phyloP scores from a whole-genome alignment of 176 grass and related monocot species.

The Oryza coarctata region DNA sequence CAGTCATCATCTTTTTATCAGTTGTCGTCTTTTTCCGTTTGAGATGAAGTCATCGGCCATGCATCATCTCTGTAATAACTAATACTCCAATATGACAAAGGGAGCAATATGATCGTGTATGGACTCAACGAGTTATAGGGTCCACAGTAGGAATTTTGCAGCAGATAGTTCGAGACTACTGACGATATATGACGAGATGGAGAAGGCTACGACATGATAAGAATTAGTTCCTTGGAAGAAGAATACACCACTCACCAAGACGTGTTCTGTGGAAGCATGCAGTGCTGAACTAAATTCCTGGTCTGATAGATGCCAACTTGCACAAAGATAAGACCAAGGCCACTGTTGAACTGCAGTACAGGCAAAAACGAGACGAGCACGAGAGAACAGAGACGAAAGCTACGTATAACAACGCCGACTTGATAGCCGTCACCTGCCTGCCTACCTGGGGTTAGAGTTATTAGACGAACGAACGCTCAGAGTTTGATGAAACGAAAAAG shows the following conservation, averaged over 20 bases:
- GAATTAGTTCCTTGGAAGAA: not conserved
- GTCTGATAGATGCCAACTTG: not conserved
- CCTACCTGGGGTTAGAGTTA: not conserved
- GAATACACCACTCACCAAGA: not conserved
- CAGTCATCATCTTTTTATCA: not conserved
- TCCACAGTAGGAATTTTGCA: not conserved
- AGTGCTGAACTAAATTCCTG: not conserved
- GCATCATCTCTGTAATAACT: not conserved
- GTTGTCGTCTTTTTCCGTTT: not conserved
- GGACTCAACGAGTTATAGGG: too few relatives aligned
- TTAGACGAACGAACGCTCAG: not conserved
- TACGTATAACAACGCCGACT: not conserved
- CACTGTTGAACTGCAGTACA: not conserved
- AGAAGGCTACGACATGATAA: not conserved
- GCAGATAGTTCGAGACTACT: not conserved
- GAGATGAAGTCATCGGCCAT: not conserved
- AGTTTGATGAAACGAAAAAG: not conserved
- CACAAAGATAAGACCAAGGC: not conserved
- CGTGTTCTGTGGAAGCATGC: not conserved
- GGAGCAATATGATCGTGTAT: too few relatives aligned
- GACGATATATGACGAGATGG: not conserved
- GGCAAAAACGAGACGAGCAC: not conserved
- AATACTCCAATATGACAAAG: too few relatives aligned
- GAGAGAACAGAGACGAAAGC: constrained; percentile 13
- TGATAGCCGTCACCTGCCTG: constrained; percentile 7